A percentile compares a stretch with the other conserved stretches of the same genome.
These are phyloP conservation scores for Phytophthora meadii DNA, from an alignment of 352 stramenopile genomes.

Conservation along the genomic window DNA sequence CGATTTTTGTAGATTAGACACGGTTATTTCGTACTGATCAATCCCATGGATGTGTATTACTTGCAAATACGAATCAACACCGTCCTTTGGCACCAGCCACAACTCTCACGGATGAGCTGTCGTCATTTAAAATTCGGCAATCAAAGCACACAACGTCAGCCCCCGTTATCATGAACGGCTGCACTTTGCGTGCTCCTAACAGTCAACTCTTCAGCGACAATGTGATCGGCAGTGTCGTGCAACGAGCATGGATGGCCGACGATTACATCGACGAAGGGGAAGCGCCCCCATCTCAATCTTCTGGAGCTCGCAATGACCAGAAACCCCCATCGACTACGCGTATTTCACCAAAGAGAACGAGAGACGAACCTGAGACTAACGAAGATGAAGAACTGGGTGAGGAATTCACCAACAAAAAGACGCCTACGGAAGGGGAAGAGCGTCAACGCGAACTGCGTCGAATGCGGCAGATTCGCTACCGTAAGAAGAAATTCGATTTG, in stretches of 20 bases:
- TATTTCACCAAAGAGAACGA: neutral
- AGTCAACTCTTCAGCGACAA: conserved; percentile 10
- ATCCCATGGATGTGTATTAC: neutral
- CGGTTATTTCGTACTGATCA: too few species aligned
- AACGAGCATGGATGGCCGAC: conserved; percentile 1
- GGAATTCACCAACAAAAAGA: neutral
- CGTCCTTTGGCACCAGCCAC: neutral
- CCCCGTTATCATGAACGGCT: conserved; percentile 4
- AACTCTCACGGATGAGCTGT: conserved; percentile 9
- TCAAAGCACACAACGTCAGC: neutral
- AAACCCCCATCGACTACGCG: neutral
- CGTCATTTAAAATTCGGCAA: conserved; percentile 5
- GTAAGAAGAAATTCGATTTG: conserved; percentile 7
- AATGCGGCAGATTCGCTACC: conserved; percentile 14
- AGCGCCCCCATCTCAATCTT: neutral
- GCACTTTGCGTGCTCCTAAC: conserved; percentile 8
- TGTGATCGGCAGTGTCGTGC: conserved; percentile 14
- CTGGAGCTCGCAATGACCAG: neutral
- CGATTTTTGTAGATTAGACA: neutral
- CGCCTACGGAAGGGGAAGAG: neutral
- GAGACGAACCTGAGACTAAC: neutral
- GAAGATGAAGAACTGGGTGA: neutral
- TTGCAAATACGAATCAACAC: neutral
- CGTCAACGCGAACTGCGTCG: conserved; percentile 8
- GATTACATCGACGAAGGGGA: neutral